phyloP scores from a whole-genome alignment of 352 stramenopile genomes.

The Phytophthora foliorum region DNA sequence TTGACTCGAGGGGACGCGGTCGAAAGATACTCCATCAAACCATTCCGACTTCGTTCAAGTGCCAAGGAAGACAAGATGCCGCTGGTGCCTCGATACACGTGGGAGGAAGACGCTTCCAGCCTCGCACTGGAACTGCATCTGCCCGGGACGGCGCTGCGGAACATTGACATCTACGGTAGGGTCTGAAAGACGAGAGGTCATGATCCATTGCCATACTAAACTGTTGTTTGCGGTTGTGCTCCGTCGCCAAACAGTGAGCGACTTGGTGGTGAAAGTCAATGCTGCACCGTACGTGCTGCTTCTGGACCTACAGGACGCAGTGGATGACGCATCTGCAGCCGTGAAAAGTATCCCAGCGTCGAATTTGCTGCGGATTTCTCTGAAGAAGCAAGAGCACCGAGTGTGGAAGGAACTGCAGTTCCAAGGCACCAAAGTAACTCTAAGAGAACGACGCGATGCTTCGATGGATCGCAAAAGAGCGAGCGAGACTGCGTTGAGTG shows the following conservation, averaged over 20 bases:
- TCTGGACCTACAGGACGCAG: slow-evolving; percentile 65
- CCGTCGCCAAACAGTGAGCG: slow-evolving; percentile 58
- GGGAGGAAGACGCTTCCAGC: slow-evolving; percentile 63
- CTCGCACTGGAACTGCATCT: slow-evolving; percentile 66
- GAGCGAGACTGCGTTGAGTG: slow-evolving; percentile 47
- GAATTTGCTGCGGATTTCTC: slow-evolving; percentile 53
- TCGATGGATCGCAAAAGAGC: slow-evolving; percentile 74
- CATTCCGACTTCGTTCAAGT: not conserved
- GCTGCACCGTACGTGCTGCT: slow-evolving; percentile 78
- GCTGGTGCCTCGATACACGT: slow-evolving; percentile 70
- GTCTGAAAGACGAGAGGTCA: not conserved
- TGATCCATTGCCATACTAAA: not conserved
- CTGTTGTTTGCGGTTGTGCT: not conserved
- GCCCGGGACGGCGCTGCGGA: slow-evolving; percentile 53
- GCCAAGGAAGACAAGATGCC: slow-evolving; percentile 53
- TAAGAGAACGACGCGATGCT: slow-evolving; percentile 52
- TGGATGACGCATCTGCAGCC: slow-evolving; percentile 61
- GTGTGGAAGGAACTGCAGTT: slow-evolving; percentile 61
- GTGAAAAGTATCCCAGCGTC: slow-evolving; percentile 56
- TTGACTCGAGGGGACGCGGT: slow-evolving; percentile 9
- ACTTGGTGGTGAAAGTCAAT: slow-evolving; percentile 87
- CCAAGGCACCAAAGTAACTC: slow-evolving; percentile 44
- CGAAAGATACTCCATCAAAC: slow-evolving; percentile 28
- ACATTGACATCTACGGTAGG: slow-evolving; percentile 79
- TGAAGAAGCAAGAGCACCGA: slow-evolving; percentile 52